Evolutionary conservation across 106 monocot species (phyloP).

Genomic region (Gastrodia elata): DNA sequence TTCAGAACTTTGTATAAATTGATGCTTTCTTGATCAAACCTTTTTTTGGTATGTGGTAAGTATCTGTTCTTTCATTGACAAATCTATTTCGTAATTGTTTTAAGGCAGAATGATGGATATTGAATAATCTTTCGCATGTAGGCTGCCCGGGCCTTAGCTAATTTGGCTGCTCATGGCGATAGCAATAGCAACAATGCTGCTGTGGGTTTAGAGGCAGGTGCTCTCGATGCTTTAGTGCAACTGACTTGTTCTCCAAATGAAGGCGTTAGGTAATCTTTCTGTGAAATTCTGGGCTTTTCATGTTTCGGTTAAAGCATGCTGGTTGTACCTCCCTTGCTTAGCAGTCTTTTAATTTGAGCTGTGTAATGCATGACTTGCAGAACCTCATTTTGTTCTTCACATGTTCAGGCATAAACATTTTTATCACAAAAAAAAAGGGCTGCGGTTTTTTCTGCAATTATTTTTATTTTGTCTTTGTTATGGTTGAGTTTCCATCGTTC

Average conservation of each 20-base stretch:
- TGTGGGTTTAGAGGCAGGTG: slow-evolving; percentile 91
- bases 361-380: background rate
- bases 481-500: background rate
- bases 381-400: background rate
- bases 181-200: slow-evolving; percentile 92
- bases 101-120: background rate
- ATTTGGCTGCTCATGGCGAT: slow-evolving; percentile 98
- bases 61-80: background rate
- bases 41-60: background rate
- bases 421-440: background rate
- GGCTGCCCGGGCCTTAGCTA: slow-evolving; percentile 96
- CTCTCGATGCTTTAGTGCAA: slow-evolving; percentile 90
- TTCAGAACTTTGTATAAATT: background rate
- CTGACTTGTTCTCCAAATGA: slow-evolving; percentile 82
- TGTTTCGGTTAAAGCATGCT: background rate
- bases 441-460: background rate
- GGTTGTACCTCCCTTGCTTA: background rate
- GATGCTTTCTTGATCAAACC: background rate
- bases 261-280: slow-evolving; percentile 85
- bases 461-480: background rate
- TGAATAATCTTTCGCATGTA: slow-evolving; percentile 13
- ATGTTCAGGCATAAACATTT: background rate
- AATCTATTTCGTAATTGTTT: background rate
- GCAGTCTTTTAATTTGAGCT: background rate
- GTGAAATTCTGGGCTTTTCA: background rate